Evolutionary conservation across 169 alveolate genomes (phyloP), one percentile per base, ranked within the genome.

Genomic region (Eimeria necatrix): DNA sequence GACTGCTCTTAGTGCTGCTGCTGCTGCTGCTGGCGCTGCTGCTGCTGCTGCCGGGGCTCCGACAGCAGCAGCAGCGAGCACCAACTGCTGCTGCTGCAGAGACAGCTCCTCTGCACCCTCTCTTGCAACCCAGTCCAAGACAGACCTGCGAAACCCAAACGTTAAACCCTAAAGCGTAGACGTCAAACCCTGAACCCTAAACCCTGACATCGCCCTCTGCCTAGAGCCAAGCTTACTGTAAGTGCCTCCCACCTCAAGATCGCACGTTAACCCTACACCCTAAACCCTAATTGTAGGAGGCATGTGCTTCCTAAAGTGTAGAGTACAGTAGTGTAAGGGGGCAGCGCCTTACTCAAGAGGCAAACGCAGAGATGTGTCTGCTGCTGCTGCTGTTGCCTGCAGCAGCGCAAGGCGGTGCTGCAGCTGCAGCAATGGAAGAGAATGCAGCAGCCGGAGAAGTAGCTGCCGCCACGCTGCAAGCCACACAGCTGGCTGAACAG

Each of bases 311-410:
- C 41, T 32, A 0, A 32, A 32, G 41, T 32, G 41, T 32, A 2
- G 41, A 0, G 41, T 32, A 32, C 41, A 32, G 41, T 32, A 32
- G 41, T 32, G 64, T 9, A 56, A 56, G 64, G 10, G 18, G n/a
- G 9, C 76, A 20, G 85, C 32, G 3, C n/a, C 85, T 26, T 46
- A 41, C 85, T 7, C 56, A 12, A 74, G 85, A 74, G 59, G 48
- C 12, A 41, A 4, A 10, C 24, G 85, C 85, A 41, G 49, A 8
- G 59, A 26, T 5, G 26, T 0, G 48, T 48, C 85, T 22, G 18
- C 48, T 68, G 85, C 85, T 8, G 85, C 85, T 74, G 85, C 85
- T 74, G 85, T 53, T 18, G 85, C 9, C n/a, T 74, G 85, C 85
- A 74, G 26, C 59, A 74, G 59, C n/a, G 85, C 85, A 18, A 74